A percentile compares a stretch with the other conserved stretches of the same genome.
These are phyloP conservation scores for Ophiostoma piceae DNA, from an alignment of 2,329 filamentous ascomycete species.

Conservation along the genomic window DNA sequence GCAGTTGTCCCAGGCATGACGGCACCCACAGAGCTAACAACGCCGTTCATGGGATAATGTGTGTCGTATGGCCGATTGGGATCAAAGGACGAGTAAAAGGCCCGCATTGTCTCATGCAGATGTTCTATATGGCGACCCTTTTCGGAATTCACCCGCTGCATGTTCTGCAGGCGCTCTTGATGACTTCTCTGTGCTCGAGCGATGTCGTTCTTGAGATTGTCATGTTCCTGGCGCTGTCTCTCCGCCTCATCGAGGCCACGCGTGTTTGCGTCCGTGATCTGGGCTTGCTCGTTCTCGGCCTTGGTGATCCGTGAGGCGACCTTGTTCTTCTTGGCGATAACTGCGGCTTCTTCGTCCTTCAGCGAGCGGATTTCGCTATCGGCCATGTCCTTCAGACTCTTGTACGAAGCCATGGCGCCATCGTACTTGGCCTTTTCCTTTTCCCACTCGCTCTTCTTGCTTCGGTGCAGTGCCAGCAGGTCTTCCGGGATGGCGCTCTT, in stretches of 20 bases:
- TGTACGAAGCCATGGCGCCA: slow-evolving; percentile 48
- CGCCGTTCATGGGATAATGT: slow-evolving; percentile 26
- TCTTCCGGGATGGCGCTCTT: slow-evolving; percentile 60
- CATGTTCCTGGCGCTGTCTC: slow-evolving; percentile 49
- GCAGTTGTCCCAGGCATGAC: neutral
- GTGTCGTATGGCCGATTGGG: slow-evolving; percentile 40
- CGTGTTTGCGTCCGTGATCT: slow-evolving; percentile 63
- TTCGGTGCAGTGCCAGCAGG: slow-evolving; percentile 53
- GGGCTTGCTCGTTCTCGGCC: slow-evolving; percentile 66
- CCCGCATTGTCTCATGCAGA: slow-evolving; percentile 36
- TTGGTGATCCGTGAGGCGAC: slow-evolving; percentile 65
- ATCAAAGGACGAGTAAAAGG: slow-evolving; percentile 41
- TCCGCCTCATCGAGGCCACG: slow-evolving; percentile 61
- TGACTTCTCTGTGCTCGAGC: slow-evolving; percentile 43
- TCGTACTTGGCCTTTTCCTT: slow-evolving; percentile 58
- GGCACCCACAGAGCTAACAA: neutral
- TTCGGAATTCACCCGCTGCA: slow-evolving; percentile 36
- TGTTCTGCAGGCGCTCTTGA: slow-evolving; percentile 37
- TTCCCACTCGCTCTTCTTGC: slow-evolving; percentile 48
- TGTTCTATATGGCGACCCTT: slow-evolving; percentile 40
- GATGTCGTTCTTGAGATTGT: slow-evolving; percentile 44
- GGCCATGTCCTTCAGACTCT: slow-evolving; percentile 54
- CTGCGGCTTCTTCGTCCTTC: slow-evolving; percentile 57
- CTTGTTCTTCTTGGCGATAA: slow-evolving; percentile 66
- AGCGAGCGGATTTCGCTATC: slow-evolving; percentile 59